Evolutionary conservation across 345 rosid genomes (phyloP).

Genomic region (Brassica nigra): DNA sequence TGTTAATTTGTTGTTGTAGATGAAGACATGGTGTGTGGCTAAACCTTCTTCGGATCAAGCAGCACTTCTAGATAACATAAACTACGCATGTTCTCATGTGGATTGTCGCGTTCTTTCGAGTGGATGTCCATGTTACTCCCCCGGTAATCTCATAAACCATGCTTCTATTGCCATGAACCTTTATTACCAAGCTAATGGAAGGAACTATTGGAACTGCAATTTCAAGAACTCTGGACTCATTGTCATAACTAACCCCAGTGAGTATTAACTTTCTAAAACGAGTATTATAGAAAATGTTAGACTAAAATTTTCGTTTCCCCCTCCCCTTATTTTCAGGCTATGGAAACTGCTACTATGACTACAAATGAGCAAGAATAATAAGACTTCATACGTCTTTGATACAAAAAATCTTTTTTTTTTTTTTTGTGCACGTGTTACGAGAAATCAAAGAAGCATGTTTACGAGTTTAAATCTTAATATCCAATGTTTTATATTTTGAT

Average conservation of each 20-base stretch:
- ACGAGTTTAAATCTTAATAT: background rate
- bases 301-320: background rate
- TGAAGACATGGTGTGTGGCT: constrained; percentile 73
- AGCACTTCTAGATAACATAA: constrained; percentile 51
- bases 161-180: constrained; percentile 79
- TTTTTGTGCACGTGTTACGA: background rate
- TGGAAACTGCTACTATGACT: constrained; percentile 51
- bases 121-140: constrained; percentile 60
- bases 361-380: constrained; percentile 16
- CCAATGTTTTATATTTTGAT: background rate
- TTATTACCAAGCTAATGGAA: constrained; percentile 65
- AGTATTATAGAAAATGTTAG: background rate
- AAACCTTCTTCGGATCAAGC: constrained; percentile 68
- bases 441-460: background rate
- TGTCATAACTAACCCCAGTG: constrained; percentile 68
- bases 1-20: constrained; percentile 10
- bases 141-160: constrained; percentile 56
- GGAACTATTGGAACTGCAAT: constrained; percentile 68
- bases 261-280: constrained; percentile 5
- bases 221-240: constrained; percentile 64
- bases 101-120: constrained; percentile 53
- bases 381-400: background rate
- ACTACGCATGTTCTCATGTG: constrained; percentile 62
- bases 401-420: no score
- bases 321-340: constrained; percentile 44